Conservation (phyloP, 352 stramenopile genomes). For the Phytophthora melonis region DNA sequence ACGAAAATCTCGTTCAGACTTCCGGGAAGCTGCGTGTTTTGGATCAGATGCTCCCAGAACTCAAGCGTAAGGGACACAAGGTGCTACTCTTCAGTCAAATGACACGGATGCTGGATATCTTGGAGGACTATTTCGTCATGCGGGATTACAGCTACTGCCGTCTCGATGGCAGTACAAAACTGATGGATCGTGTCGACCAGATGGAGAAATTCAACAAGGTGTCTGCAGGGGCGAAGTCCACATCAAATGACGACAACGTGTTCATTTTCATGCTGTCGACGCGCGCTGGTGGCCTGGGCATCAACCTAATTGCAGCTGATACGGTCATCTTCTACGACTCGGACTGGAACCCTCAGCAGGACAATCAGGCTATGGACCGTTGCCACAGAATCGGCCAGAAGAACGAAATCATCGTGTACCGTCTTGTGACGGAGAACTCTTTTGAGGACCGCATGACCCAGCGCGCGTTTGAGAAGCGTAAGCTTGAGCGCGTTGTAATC, state of each 20-base stretch:
- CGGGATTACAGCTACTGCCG: conserved; percentile 95
- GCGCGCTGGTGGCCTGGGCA: conserved; percentile 96
- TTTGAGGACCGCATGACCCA: conserved; percentile 96
- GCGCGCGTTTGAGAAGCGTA: conserved; percentile 92
- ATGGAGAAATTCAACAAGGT: conserved; percentile 98
- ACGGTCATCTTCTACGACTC: conserved; percentile 98
- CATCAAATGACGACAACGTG: conserved; percentile 55
- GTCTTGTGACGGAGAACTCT: conserved; percentile 93
- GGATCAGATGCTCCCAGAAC: conserved; percentile 96
- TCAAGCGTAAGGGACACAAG: conserved; percentile 96
- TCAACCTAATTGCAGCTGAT: conserved; percentile 97
- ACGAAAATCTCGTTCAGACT: conserved; percentile 92
- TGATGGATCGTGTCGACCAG: conserved; percentile 93
- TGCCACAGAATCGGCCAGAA: conserved; percentile 93
- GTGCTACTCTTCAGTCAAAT: conserved; percentile 99
- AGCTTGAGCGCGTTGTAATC: conserved; percentile 91
- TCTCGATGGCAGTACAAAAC: conserved; percentile 96
- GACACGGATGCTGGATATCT: conserved; percentile 98
- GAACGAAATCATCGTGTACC: conserved; percentile 92
- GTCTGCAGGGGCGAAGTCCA: conserved; percentile 26
- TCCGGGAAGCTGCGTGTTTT: conserved; percentile 99
- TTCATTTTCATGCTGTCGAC: conserved; percentile 91
- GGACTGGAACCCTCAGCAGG: conserved; percentile 99
- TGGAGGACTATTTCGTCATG: conserved; percentile 95
- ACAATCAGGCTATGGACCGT: conserved; percentile 93